These are phyloP conservation scores for Fusarium longipes DNA, from an alignment of 2,329 filamentous ascomycete species.

Conservation along the genomic window DNA sequence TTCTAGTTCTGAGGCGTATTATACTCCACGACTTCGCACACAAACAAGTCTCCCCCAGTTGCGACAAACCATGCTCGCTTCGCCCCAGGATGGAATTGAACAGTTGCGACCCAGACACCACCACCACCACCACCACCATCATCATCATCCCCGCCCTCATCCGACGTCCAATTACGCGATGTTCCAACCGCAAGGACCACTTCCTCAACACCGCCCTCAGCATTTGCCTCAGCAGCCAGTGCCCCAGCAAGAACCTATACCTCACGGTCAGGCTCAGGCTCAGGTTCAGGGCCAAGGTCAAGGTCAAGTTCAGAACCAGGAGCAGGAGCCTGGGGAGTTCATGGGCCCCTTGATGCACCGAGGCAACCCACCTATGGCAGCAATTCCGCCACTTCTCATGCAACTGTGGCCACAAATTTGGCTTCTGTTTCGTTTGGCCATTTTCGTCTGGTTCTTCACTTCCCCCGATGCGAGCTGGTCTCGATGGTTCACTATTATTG, in stretches of 20 bases:
- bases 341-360: conserved; percentile 48
- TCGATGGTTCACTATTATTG: conserved; percentile 66
- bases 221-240: conserved; percentile 35
- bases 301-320: conserved; percentile 30
- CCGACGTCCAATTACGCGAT: conserved; percentile 24
- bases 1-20: conserved; percentile 61
- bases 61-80: conserved; percentile 33
- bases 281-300: conserved; percentile 35
- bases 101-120: conserved; percentile 42
- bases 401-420: conserved; percentile 70
- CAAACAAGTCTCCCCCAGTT: conserved; percentile 47
- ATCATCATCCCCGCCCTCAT: conserved; percentile 35
- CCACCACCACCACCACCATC: conserved; percentile 46
- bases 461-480: conserved; percentile 68
- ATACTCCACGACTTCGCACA: conserved; percentile 55
- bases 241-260: conserved; percentile 45
- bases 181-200: conserved; percentile 21
- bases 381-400: conserved; percentile 49
- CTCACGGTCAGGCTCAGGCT: conserved; percentile 30
- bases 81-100: conserved; percentile 29
- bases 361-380: conserved; percentile 54
- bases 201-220: conserved; percentile 22
- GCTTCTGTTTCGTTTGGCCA: conserved; percentile 66
- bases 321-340: conserved; percentile 40
- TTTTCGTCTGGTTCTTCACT: conserved; percentile 75